Evolutionary conservation across 2,329 filamentous ascomycete species (phyloP), one percentile per base, ranked within the genome.

Genomic region (Ceratocystis smalleyi): DNA sequence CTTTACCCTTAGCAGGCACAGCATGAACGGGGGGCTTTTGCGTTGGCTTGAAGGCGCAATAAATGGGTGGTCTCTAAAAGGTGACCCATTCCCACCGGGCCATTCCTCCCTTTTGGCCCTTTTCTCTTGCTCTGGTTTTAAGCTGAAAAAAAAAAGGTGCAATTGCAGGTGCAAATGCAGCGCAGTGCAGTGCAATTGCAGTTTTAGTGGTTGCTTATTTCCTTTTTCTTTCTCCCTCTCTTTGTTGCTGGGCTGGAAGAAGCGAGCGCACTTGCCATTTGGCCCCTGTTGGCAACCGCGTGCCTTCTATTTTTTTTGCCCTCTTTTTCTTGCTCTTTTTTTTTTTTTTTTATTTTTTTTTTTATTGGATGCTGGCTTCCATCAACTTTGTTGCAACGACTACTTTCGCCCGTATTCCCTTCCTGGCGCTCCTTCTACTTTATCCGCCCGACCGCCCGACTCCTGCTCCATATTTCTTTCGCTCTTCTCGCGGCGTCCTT

Each of bases 321-420:
- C 4, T 57, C 32, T 62, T 54, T 49, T 43, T 57, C 4, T 43
- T 51, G 1, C 59, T 55, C 49, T 59, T 30, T 65, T 61, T 55
- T 27, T n/a, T 62, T 54, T 49, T 43, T 57, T 1, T 43, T 51
- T 1, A 59, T 55, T 35, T 59, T 30, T 65, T 61, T 55, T 27
- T 32, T 24, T 7, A 57, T 57, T 57, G 54, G 54, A 57, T 35
- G 54, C 54, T 35, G 54, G 54, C 54, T 35, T 57, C 54, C 10
- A 55, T 7, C 54, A 57, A 32, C 54, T 57, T 35, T 57, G 27
- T 35, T 57, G 54, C 54, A 57, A 57, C 54, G 8, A 57, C 54
- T 35, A 63, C 55, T 64, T 64, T 64, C 45, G 63, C 54, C 15
- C 54, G 54, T 57, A 57, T 32, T 57, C 4, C 22, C 8, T 64